A percentile compares a stretch with the other conserved stretches of the same genome.
Evolutionary conservation across 257 asterid genomes (phyloP).

Genomic region (Solanum arcanum): DNA sequence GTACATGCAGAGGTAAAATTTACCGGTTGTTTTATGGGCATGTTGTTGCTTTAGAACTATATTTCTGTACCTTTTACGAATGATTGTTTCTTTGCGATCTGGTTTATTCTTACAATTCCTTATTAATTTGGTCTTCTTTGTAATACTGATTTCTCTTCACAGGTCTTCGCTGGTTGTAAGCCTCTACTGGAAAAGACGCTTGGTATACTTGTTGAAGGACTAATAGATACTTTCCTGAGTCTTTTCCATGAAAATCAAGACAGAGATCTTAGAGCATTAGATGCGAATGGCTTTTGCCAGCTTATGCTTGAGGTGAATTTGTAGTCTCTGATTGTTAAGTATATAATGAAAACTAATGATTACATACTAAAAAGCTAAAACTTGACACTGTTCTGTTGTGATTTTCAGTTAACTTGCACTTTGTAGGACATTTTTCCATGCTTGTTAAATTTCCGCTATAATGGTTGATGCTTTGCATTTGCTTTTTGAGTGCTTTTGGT

Average conservation of each 20-base stretch:
- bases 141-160: slow-evolving; percentile 9
- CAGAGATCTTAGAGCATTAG: slow-evolving; percentile 67
- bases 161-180: slow-evolving; percentile 96
- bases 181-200: slow-evolving; percentile 85
- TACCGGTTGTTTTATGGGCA: background rate
- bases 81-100: background rate
- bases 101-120: background rate
- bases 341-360: background rate
- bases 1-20: slow-evolving; percentile 91
- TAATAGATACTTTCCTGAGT: slow-evolving; percentile 76
- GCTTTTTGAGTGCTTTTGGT: background rate
- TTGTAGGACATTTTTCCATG: background rate
- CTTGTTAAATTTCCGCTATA: background rate
- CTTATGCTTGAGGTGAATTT: slow-evolving; percentile 85
- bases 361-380: background rate
- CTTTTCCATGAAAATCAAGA: slow-evolving; percentile 61
- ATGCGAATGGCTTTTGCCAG: slow-evolving; percentile 89
- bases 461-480: background rate
- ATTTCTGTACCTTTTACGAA: background rate
- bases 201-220: slow-evolving; percentile 95
- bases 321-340: background rate
- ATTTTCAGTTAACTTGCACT: background rate
- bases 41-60: background rate
- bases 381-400: background rate
- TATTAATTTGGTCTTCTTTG: background rate